phyloP scores from a whole-genome alignment of 805 yeast species.

The Candida insectorum region DNA sequence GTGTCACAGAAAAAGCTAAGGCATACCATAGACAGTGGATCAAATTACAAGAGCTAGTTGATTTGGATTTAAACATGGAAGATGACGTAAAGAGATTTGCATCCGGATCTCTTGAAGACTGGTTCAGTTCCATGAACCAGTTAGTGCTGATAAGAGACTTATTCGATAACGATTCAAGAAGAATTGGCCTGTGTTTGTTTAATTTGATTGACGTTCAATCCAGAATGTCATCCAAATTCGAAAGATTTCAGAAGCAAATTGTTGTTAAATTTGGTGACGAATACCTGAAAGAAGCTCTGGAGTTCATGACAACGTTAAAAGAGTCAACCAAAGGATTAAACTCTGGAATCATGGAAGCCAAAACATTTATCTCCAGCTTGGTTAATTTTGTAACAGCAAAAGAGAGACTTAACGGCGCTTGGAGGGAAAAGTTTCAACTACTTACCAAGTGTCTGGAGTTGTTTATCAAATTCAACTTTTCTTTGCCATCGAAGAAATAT shows the following conservation, averaged over 20 bases:
- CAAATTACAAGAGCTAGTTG: conserved; percentile 58
- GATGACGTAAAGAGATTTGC: conserved; percentile 32
- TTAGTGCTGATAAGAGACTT: conserved; percentile 39
- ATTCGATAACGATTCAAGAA: conserved; percentile 38
- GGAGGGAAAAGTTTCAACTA: conserved; percentile 5
- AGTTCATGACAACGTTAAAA: conserved; percentile 27
- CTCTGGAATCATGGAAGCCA: conserved; percentile 10
- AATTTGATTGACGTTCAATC: conserved; percentile 53
- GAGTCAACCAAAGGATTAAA: conserved; percentile 21
- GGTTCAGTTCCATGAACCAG: conserved; percentile 49
- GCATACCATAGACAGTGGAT: conserved; percentile 51
- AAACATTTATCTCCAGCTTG: conserved; percentile 6
- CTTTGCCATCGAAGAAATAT: conserved; percentile 53
- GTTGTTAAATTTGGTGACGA: conserved; percentile 37
- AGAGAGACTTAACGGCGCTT: conserved; percentile 1
- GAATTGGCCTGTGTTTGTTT: conserved; percentile 24
- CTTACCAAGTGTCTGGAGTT: conserved; percentile 3
- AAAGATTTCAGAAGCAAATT: conserved; percentile 53
- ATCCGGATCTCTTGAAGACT: conserved; percentile 22
- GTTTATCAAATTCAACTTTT: conserved; percentile 19
- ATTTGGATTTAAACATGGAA: conserved; percentile 37
- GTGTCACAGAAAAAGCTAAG: conserved; percentile 21
- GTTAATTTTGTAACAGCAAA: conserved; percentile 6
- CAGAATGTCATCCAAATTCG: conserved; percentile 51
- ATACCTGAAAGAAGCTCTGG: conserved; percentile 27